A percentile compares a stretch with the other conserved stretches of the same genome.
phyloP scores from a whole-genome alignment of 2,329 filamentous ascomycete genomes.

The Alternaria sp. region DNA sequence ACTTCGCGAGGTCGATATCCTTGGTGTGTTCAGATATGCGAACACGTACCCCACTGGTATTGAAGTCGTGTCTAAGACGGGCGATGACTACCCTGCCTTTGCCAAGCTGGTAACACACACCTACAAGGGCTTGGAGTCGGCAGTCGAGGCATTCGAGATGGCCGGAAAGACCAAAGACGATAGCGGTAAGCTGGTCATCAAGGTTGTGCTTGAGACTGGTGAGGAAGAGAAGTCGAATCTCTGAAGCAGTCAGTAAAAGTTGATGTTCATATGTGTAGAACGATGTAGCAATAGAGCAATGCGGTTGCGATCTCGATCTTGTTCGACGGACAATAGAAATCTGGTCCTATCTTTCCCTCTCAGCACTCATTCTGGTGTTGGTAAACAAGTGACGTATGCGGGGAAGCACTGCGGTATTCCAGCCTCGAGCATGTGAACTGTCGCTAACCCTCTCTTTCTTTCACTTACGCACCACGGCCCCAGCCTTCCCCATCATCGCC shows the following conservation, averaged over 20 bases:
- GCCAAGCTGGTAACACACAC: slow-evolving; percentile 76
- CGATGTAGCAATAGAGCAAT: background rate
- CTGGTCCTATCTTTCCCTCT: background rate
- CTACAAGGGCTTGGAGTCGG: slow-evolving; percentile 68
- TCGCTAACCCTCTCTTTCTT: background rate
- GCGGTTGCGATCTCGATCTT: background rate
- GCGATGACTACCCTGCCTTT: slow-evolving; percentile 64
- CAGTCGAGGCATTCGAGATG: slow-evolving; percentile 71
- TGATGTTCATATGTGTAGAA: background rate
- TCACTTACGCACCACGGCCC: background rate
- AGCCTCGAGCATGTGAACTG: background rate
- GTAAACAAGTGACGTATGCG: slow-evolving; percentile 7
- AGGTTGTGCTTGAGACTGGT: slow-evolving; percentile 66
- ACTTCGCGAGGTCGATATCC: slow-evolving; percentile 75
- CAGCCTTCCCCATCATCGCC: background rate
- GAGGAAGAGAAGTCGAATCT: slow-evolving; percentile 34
- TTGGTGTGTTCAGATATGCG: slow-evolving; percentile 79
- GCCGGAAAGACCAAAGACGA: slow-evolving; percentile 72
- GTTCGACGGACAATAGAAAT: background rate
- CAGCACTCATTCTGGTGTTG: background rate
- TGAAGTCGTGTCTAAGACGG: slow-evolving; percentile 58
- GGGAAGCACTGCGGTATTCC: slow-evolving; percentile 2
- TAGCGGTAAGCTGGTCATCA: slow-evolving; percentile 71
- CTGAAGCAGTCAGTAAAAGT: background rate
- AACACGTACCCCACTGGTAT: slow-evolving; percentile 79